Evolutionary conservation across 192 early-diverging fungal species (phyloP).

Genomic region (Umbelopsis sp.): DNA sequence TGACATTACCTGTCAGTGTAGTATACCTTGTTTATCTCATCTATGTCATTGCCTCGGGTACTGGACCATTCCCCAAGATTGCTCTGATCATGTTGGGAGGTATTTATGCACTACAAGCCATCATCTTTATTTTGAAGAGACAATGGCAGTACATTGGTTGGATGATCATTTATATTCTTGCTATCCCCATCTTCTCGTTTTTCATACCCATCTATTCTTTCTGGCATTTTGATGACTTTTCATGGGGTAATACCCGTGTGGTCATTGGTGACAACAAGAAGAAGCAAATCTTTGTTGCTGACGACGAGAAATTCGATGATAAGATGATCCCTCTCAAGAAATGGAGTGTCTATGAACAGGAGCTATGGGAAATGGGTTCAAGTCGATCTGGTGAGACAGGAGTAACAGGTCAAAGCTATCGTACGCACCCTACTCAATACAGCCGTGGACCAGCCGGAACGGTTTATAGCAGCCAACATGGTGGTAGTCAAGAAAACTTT

Average conservation of each 20-base stretch:
- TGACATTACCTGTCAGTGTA: slow-evolving; percentile 80
- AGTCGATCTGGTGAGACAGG: slow-evolving; percentile 55
- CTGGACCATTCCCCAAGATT: slow-evolving; percentile 73
- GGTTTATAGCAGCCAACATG: slow-evolving; percentile 39
- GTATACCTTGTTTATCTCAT: slow-evolving; percentile 80
- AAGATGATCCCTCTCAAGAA: slow-evolving; percentile 82
- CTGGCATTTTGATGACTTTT: slow-evolving; percentile 99
- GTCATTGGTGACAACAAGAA: slow-evolving; percentile 73
- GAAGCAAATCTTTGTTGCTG: slow-evolving; percentile 64
- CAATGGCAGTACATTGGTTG: slow-evolving; percentile 83
- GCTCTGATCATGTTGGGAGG: slow-evolving; percentile 80
- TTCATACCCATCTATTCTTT: slow-evolving; percentile 94
- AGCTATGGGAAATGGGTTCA: slow-evolving; percentile 68
- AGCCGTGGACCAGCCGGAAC: slow-evolving; percentile 25
- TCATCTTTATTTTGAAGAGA: slow-evolving; percentile 80
- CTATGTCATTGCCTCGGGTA: slow-evolving; percentile 65
- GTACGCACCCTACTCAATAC: slow-evolving; percentile 35
- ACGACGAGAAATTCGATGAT: slow-evolving; percentile 86
- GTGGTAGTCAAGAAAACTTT: slow-evolving; percentile 36
- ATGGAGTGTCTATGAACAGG: slow-evolving; percentile 88
- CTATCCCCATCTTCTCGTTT: slow-evolving; percentile 90
- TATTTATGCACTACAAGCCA: slow-evolving; percentile 87
- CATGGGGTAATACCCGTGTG: slow-evolving; percentile 95
- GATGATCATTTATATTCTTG: slow-evolving; percentile 88
- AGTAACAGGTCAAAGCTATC: slow-evolving; percentile 42